Conservation (phyloP, 129 eudicot genomes). For the Chrysanthemum makinoi region DNA sequence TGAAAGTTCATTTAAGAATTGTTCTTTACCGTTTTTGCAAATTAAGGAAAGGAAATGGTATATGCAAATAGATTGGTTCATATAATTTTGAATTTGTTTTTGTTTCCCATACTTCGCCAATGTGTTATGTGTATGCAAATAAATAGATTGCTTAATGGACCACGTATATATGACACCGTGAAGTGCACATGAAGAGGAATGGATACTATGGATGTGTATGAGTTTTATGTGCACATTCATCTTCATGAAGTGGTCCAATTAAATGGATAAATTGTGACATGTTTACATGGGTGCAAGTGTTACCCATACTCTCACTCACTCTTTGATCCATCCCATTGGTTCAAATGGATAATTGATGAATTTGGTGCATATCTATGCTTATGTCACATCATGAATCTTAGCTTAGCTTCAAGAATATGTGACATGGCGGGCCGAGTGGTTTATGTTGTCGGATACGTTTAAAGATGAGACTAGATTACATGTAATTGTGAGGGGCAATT, state of each 20-base stretch:
- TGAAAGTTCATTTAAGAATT: no score
- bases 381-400: not conserved
- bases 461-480: no score
- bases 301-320: slow-evolving; percentile 20
- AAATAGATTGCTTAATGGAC: slow-evolving; percentile 15
- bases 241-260: slow-evolving; percentile 21
- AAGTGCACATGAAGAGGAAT: slow-evolving; percentile 13
- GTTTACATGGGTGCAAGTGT: slow-evolving; percentile 1
- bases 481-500: no score
- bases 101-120: no score
- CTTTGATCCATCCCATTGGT: slow-evolving; percentile 12
- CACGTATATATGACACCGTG: slow-evolving; percentile 2
- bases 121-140: no score
- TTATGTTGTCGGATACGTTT: no score
- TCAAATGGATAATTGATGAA: slow-evolving; percentile 6
- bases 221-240: not conserved
- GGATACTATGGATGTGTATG: slow-evolving; percentile 4
- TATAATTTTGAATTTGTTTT: no score
- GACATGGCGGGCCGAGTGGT: no score
- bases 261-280: slow-evolving; percentile 21
- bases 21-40: no score
- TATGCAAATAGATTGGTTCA: no score
- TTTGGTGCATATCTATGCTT: slow-evolving; percentile 5
- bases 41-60: no score
- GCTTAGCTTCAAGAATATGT: no score